phyloP scores from a whole-genome alignment of 306 rosid species.

The Purshia tridentata region DNA sequence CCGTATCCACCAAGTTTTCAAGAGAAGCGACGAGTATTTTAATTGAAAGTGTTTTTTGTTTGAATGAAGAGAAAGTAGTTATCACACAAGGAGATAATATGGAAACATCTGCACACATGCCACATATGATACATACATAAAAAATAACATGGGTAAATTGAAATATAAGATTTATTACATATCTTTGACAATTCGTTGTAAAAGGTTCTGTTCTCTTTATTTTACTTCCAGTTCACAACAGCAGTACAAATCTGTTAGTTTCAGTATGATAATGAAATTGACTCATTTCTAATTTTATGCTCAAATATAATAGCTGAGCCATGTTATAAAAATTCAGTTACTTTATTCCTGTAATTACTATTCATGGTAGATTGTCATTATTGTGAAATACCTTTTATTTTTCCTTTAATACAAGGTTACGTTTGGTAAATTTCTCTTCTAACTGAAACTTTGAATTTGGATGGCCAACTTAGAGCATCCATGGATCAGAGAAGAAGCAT shows the following conservation, averaged over 20 bases:
- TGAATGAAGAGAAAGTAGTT: neutral
- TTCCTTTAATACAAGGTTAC: neutral
- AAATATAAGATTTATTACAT: neutral
- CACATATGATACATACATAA: neutral
- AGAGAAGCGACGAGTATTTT: neutral
- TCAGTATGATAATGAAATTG: neutral
- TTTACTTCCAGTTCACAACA: neutral
- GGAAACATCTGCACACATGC: neutral
- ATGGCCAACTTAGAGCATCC: conserved; percentile 69
- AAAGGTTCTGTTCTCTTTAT: neutral
- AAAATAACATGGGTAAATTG: neutral
- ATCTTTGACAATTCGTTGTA: neutral
- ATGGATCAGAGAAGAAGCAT: conserved; percentile 87
- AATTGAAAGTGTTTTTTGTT: too few relatives aligned
- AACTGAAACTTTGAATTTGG: conserved; percentile 28
- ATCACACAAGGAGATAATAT: neutral
- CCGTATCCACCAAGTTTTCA: neutral
- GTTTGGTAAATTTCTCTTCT: conserved; percentile 7
- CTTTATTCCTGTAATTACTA: neutral
- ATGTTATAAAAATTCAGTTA: neutral
- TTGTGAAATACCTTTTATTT: neutral
- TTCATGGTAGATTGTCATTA: conserved; percentile 4
- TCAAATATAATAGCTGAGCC: neutral
- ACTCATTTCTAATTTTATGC: neutral
- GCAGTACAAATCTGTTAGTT: neutral